These are phyloP conservation scores for Monascus purpureus DNA, from an alignment of 495 filamentous ascomycete genomes.

Conservation along the genomic window DNA sequence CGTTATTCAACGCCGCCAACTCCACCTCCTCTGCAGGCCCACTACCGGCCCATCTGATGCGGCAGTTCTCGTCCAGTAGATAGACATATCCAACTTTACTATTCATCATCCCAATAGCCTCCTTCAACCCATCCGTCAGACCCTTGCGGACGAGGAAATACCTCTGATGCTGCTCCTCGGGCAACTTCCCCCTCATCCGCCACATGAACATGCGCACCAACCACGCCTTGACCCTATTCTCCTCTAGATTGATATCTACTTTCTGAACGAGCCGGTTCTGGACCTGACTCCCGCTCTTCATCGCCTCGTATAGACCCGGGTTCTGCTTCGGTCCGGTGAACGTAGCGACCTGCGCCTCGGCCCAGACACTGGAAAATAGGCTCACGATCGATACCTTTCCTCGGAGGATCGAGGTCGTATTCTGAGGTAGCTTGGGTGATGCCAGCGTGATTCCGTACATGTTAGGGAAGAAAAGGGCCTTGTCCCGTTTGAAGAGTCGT, in stretches of 20 bases:
- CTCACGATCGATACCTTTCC: constrained; percentile 65
- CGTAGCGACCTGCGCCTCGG: constrained; percentile 58
- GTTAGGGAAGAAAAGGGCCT: constrained; percentile 88
- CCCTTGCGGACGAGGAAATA: constrained; percentile 81
- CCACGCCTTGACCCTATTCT: constrained; percentile 60
- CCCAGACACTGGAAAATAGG: constrained; percentile 74
- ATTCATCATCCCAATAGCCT: constrained; percentile 72
- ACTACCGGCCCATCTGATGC: constrained; percentile 90
- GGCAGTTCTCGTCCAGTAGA: constrained; percentile 72
- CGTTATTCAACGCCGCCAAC: constrained; percentile 54
- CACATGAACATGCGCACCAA: constrained; percentile 58
- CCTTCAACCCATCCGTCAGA: constrained; percentile 55
- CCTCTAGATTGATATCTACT: constrained; percentile 77
- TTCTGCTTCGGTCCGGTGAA: constrained; percentile 54
- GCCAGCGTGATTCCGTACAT: constrained; percentile 62
- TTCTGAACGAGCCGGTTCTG: constrained; percentile 38
- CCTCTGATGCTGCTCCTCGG: constrained; percentile 45
- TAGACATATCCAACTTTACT: constrained; percentile 89
- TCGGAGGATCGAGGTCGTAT: constrained; percentile 59
- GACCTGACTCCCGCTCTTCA: constrained; percentile 21
- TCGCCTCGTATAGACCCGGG: constrained; percentile 42
- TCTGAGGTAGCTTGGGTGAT: constrained; percentile 28
- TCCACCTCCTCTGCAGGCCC: constrained; percentile 59
- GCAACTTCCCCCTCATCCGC: constrained; percentile 40
- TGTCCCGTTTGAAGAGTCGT: constrained; percentile 57